Conservation (phyloP, 192 early-diverging fungal genomes). For the Jimgerdemannia flammicorona region DNA sequence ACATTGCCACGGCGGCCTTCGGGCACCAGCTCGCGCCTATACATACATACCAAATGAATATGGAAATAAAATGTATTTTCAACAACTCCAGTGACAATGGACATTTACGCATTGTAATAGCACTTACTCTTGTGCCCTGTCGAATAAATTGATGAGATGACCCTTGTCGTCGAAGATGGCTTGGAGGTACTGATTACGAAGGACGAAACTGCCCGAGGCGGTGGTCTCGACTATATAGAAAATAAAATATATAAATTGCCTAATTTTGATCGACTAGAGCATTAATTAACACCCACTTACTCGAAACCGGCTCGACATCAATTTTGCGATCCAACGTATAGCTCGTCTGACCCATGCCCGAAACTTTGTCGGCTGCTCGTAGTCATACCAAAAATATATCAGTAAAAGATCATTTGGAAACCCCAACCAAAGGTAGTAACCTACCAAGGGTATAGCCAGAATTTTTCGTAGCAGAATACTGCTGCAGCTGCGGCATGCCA, state of each 20-base stretch:
- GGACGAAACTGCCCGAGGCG: constrained; percentile 38
- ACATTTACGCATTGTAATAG: background rate
- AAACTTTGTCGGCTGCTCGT: background rate
- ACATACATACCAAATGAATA: background rate
- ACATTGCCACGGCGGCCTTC: constrained; percentile 65
- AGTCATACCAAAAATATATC: background rate
- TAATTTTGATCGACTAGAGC: too few species aligned
- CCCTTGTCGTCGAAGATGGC: constrained; percentile 73
- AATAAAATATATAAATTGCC: too few species aligned
- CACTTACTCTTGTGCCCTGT: constrained; percentile 48
- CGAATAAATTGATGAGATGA: constrained; percentile 63
- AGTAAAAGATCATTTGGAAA: too few species aligned
- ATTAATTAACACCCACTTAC: background rate
- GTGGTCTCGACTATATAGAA: constrained; percentile 22
- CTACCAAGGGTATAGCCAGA: constrained; percentile 42
- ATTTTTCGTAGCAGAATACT: constrained; percentile 37
- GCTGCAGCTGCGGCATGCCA: constrained; percentile 31
- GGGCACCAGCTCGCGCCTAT: constrained; percentile 51
- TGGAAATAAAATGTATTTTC: background rate
- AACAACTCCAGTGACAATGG: background rate
- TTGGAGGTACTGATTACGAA: constrained; percentile 76
- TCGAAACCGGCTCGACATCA: background rate
- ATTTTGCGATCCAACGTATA: background rate
- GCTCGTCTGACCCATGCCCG: background rate
- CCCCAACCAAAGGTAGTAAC: background rate